These are phyloP conservation scores for Flaveria ramosissima DNA, from an alignment of 129 eudicot genomes.

Conservation along the genomic window DNA sequence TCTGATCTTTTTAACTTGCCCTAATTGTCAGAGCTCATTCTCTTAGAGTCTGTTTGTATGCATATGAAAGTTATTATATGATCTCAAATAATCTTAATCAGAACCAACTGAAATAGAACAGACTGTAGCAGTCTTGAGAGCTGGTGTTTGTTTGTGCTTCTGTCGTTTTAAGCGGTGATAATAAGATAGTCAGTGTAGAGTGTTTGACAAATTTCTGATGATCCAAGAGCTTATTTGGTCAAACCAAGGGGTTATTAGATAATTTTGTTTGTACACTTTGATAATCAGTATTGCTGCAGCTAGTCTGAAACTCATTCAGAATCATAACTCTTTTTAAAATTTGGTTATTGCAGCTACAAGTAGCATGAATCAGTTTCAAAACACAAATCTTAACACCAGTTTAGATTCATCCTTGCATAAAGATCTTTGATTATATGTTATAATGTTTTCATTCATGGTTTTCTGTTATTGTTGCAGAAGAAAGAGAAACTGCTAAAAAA, in stretches of 20 bases:
- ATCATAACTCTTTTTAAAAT: too few relatives aligned
- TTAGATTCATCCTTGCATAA: not conserved
- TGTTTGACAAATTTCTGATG: not conserved
- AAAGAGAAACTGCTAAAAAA: conserved; percentile 86
- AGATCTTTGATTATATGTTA: not conserved
- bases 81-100: not conserved
- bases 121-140: not conserved
- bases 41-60: not conserved
- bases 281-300: too few relatives aligned
- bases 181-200: not conserved
- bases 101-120: too few relatives aligned
- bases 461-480: conserved; percentile 48
- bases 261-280: too few relatives aligned
- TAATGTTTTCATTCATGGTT: conserved; percentile 1
- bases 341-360: too few relatives aligned
- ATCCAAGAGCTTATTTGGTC: not conserved
- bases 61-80: not conserved
- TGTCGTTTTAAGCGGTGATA: not conserved
- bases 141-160: not conserved
- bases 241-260: too few relatives aligned
- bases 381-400: too few relatives aligned
- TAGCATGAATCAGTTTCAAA: too few relatives aligned
- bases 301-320: too few relatives aligned
- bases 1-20: conserved; percentile 11
- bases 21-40: not conserved